A percentile compares a stretch with the other conserved stretches of the same genome.
These are phyloP conservation scores for Cladosporium sphaerospermum DNA, from an alignment of 2,329 filamentous ascomycete genomes.

Conservation along the genomic window DNA sequence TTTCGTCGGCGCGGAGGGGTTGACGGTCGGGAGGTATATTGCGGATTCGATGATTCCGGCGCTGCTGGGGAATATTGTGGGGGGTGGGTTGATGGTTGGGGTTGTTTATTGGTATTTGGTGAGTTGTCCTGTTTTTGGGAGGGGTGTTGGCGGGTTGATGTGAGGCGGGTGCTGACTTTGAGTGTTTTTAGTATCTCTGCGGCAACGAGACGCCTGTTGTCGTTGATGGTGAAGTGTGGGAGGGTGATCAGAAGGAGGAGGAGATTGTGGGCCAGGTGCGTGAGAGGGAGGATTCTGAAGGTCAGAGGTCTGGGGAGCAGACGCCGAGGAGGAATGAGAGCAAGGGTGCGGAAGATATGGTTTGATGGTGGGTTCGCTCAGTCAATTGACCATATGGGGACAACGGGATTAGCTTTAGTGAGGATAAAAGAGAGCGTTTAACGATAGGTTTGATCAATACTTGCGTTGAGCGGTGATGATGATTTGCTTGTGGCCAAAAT, in stretches of 20 bases:
- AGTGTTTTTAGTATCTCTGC: neutral
- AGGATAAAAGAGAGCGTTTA: too few species aligned
- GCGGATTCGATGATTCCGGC: constrained; percentile 54
- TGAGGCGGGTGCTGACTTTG: neutral
- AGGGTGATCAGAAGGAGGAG: neutral
- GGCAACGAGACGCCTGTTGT: neutral
- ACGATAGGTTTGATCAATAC: too few species aligned
- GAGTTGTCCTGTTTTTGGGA: constrained; percentile 3
- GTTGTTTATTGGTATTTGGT: constrained; percentile 45
- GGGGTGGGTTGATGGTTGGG: constrained; percentile 48
- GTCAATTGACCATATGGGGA: too few species aligned
- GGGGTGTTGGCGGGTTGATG: neutral
- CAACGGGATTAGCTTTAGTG: too few species aligned
- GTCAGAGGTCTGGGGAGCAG: neutral
- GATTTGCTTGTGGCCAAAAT: too few species aligned
- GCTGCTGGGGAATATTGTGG: constrained; percentile 48
- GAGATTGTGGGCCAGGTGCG: neutral
- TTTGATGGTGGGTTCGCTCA: neutral
- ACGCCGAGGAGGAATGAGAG: constrained; percentile 4
- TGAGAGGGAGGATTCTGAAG: neutral
- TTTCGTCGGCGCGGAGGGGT: constrained; percentile 39
- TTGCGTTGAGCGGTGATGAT: too few species aligned
- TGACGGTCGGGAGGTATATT: constrained; percentile 48
- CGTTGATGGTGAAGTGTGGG: constrained; percentile 5
- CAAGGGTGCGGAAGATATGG: constrained; percentile 3